These are phyloP conservation scores for Taphrina flavorubra DNA, from an alignment of 1,139 yeast genomes.

Conservation along the genomic window DNA sequence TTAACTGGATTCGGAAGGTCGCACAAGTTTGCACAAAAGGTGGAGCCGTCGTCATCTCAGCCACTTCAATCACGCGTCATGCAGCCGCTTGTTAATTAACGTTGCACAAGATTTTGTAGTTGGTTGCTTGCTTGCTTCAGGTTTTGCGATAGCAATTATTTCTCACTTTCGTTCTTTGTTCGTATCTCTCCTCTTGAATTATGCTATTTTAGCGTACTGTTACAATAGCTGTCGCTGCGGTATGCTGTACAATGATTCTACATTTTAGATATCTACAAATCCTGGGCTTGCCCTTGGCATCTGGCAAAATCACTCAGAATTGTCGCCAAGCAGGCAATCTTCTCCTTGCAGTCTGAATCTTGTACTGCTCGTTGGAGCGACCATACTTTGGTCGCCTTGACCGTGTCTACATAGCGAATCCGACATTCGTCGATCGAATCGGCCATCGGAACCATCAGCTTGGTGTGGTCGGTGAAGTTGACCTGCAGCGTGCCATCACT, in stretches of 20 bases:
- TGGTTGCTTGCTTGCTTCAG: too few relatives aligned
- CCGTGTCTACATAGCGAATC: constrained; percentile 22
- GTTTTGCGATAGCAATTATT: too few relatives aligned
- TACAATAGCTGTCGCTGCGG: constrained; percentile 1
- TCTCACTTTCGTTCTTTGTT: not conserved
- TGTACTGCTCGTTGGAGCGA: constrained; percentile 12
- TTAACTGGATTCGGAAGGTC: not conserved
- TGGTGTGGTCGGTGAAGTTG: constrained; percentile 33
- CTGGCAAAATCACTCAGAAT: constrained; percentile 8
- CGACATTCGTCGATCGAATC: not conserved
- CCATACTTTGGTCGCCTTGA: constrained; percentile 10
- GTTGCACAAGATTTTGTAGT: too few relatives aligned
- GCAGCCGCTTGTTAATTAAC: too few relatives aligned
- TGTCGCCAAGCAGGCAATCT: constrained; percentile 10
- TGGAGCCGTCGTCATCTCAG: not conserved
- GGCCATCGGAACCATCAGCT: constrained; percentile 24
- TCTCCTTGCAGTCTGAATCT: constrained; percentile 14
- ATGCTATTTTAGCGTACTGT: constrained; percentile 4
- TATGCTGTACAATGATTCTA: constrained; percentile 6
- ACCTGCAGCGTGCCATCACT: constrained; percentile 86
- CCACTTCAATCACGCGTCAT: not conserved
- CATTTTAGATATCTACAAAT: not conserved
- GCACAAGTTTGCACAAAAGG: not conserved
- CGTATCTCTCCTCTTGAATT: not conserved
- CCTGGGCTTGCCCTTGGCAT: constrained; percentile 5